A percentile compares a stretch with the other conserved stretches of the same genome.
These are phyloP conservation scores for Scenedesmus sp. DNA, from an alignment of 163 green algal species.

Conservation along the genomic window DNA sequence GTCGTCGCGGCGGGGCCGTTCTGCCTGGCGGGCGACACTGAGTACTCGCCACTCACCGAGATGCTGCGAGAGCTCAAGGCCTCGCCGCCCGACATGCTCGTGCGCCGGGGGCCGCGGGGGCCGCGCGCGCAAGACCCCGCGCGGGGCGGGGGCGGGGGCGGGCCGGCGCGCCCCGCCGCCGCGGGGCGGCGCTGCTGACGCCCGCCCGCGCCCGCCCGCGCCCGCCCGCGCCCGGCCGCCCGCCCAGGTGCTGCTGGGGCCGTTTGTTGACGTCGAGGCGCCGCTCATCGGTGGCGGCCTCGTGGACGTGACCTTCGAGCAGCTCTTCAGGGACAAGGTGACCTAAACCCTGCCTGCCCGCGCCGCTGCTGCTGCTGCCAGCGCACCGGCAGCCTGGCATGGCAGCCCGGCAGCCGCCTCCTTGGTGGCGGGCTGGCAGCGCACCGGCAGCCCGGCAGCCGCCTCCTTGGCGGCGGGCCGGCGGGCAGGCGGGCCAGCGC, in stretches of 20 bases:
- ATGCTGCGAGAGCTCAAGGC: conserved; percentile 65
- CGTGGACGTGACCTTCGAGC: conserved; percentile 70
- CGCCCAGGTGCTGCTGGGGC: conserved; percentile 83
- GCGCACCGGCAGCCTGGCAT: too few relatives aligned
- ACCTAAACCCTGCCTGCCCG: not conserved
- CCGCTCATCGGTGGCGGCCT: conserved; percentile 56
- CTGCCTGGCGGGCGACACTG: conserved; percentile 67
- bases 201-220: too few relatives aligned
- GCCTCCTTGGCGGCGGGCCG: too few relatives aligned
- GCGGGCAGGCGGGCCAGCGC: not conserved
- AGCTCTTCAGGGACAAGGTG: conserved; percentile 74
- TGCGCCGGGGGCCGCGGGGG: conserved; percentile 8
- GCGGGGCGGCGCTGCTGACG: conserved; percentile 30
- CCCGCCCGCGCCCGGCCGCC: too few relatives aligned
- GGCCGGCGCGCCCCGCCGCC: not conserved
- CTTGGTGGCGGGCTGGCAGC: not conserved
- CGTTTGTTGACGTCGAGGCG: conserved; percentile 87
- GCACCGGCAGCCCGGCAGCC: not conserved
- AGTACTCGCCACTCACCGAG: conserved; percentile 76
- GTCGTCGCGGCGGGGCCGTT: conserved; percentile 82
- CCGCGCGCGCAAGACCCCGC: not conserved
- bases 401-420: too few relatives aligned
- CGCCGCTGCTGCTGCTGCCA: not conserved
- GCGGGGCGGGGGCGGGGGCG: too few relatives aligned
- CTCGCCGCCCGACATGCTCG: conserved; percentile 33